These are phyloP conservation scores for Plasmodium coatneyi DNA, from an alignment of 169 alveolate species.

Conservation along the genomic window DNA sequence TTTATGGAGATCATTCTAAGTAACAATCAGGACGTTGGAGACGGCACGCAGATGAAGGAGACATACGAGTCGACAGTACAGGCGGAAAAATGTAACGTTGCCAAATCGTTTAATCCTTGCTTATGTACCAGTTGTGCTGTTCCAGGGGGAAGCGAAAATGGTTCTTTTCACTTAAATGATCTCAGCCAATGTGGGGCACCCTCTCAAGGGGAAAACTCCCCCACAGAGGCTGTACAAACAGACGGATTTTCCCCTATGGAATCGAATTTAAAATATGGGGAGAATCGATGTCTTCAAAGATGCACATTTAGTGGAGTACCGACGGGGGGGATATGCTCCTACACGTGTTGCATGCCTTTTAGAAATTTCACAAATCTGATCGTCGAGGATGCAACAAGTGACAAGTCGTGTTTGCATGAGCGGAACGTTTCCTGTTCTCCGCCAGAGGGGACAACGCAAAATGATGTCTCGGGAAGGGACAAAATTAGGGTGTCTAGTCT, in stretches of 20 bases:
- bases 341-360: not conserved
- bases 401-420: not conserved
- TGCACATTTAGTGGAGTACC: not conserved
- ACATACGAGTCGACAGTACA: not conserved
- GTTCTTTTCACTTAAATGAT: not conserved
- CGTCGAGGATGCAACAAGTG: not conserved
- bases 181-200: not conserved
- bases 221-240: not conserved
- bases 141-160: not conserved
- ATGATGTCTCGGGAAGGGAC: not conserved
- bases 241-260: not conserved
- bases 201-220: no score
- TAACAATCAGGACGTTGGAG: not conserved
- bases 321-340: not conserved
- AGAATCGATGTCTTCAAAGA: not conserved
- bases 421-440: not conserved
- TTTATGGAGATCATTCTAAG: slow-evolving; percentile 46
- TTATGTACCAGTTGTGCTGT: not conserved
- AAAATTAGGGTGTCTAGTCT: not conserved
- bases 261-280: not conserved
- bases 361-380: not conserved
- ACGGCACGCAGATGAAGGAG: not conserved
- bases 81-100: not conserved
- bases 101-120: not conserved
- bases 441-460: not conserved